Evolutionary conservation across 352 stramenopile species (phyloP).

Genomic region (Discostella stelligera): DNA sequence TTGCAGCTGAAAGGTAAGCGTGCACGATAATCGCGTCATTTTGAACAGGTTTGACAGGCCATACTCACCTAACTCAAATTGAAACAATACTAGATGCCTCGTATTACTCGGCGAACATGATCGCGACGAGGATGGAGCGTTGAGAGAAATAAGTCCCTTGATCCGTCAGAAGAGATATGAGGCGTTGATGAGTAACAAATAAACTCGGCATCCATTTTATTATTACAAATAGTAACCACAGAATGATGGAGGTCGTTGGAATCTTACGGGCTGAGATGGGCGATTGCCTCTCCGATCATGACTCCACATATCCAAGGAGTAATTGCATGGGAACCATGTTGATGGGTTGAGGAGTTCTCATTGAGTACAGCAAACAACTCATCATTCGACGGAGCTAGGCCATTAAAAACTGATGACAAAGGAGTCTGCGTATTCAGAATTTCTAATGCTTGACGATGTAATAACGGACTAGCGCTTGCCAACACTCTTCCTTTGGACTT

Average conservation of each 20-base stretch:
- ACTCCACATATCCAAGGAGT: conserved; percentile 33
- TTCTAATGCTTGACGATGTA: conserved; percentile 42
- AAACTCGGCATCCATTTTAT: background rate
- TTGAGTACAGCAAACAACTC: background rate
- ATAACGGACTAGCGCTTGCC: conserved; percentile 37
- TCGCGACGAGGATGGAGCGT: conserved; percentile 49
- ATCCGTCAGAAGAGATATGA: conserved; percentile 62
- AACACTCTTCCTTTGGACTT: conserved; percentile 47
- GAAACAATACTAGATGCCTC: conserved; percentile 35
- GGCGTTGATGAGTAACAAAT: background rate
- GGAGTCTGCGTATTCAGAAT: conserved; percentile 25
- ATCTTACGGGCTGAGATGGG: conserved; percentile 16
- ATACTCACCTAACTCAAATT: background rate
- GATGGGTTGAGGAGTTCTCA: background rate
- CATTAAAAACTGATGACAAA: background rate
- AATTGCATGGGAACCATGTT: conserved; percentile 1
- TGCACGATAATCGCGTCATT: too few species aligned
- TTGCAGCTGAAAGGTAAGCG: conserved; percentile 26
- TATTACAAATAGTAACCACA: background rate
- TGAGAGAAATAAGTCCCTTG: conserved; percentile 58
- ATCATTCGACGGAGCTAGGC: background rate
- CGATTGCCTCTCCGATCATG: conserved; percentile 33
- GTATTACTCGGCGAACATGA: conserved; percentile 75
- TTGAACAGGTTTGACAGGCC: background rate
- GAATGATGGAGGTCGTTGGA: background rate